Base-by-base conservation (phyloP, 1,139 yeast genomes). In the Candida sp. region DNA sequence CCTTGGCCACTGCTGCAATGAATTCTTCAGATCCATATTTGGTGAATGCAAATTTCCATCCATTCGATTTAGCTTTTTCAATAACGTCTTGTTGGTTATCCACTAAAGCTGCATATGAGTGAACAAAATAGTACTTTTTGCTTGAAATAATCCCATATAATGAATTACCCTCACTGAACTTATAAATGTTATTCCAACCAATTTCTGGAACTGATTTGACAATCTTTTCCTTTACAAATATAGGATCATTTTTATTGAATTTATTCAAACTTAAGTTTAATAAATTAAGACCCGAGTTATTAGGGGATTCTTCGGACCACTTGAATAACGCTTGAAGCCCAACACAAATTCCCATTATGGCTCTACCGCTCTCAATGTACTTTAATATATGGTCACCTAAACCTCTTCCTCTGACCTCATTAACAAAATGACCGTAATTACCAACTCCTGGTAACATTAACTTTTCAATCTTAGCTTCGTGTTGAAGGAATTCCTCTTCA, bases 321-420 rank as follows among this genome's bases (percentile, higher is more conserved):
- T 67, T 65, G 55, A 91, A 87, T 37, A 93, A 72, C 1, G 96
- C 76, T 61, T 93, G 99, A 46, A 93, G 70, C 3, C 99, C 99
- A 39, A 93, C 98, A 69, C 99, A 93, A 50, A 93, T 89, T 6
- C 99, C 99, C 96, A 93, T 88, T 34, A 93, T 68, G 9, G 95
- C 86, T 53, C 82, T 80, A 1, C 96, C 97, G 19, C 86, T 72
- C 5, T 70, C 64, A 39, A 90, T 81, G 55, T 88, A 90, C 39
- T 75, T 65, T 42, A 65, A 68, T 30, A 93, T 70, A 0, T 95
- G 95, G 30, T 70, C 77, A 9, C 75, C 80, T 45, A 93, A 80
- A 0, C 82, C 79, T 47, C 87, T 74, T 3, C 70, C 70, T 43
- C 74, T 75, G 42, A 93, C 64, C 53, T 87, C 81, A 43, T 78